phyloP scores from a whole-genome alignment of 2,329 filamentous ascomycete genomes.

The Fusarium acutatum region DNA sequence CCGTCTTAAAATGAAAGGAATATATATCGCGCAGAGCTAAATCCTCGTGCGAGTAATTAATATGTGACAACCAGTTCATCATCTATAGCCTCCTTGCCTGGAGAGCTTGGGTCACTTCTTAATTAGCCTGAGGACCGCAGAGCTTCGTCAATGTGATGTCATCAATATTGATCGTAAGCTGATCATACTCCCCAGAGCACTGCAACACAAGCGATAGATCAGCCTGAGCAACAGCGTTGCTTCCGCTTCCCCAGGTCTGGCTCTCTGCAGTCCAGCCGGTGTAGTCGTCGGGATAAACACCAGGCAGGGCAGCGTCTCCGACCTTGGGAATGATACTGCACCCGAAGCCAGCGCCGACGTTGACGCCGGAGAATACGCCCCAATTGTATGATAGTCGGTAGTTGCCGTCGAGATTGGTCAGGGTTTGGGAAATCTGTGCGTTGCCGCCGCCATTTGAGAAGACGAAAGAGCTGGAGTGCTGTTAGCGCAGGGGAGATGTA shows the following conservation, averaged over 20 bases:
- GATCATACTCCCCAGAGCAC: background rate
- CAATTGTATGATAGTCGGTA: background rate
- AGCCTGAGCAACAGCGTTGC: background rate
- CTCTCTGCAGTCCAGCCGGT: background rate
- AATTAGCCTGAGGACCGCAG: background rate
- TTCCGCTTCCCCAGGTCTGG: background rate
- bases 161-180: background rate
- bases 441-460: background rate
- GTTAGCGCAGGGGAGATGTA: rapidly evolving
- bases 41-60: too few species aligned
- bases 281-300: background rate
- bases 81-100: background rate
- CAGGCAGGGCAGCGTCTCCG: rapidly evolving
- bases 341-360: rapidly evolving
- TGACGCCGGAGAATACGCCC: background rate
- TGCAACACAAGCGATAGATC: rapidly evolving
- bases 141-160: background rate
- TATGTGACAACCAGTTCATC: rapidly evolving
- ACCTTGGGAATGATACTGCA: background rate
- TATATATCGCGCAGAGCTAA: rapidly evolving
- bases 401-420: background rate
- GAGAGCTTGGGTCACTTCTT: rapidly evolving
- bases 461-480: background rate
- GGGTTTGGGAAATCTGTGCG: background rate
- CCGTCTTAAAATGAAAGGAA: background rate